Base-by-base conservation (phyloP, 2,329 filamentous ascomycete species). In the Raffaelea albimanens region DNA sequence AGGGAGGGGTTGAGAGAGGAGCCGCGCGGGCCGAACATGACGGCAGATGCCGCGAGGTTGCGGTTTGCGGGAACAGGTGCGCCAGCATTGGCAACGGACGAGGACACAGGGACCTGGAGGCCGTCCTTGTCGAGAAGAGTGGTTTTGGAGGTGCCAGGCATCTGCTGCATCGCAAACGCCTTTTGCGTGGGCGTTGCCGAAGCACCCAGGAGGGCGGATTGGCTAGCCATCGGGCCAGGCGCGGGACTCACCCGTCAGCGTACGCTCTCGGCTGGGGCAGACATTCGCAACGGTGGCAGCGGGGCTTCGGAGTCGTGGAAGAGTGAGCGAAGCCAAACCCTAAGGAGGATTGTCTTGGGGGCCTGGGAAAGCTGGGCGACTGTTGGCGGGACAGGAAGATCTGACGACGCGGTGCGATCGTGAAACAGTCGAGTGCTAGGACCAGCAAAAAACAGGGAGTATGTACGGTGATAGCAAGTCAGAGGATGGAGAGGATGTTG, bases 1-100 rank as follows among this genome's bases (percentile, higher is more conserved):
- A n/a, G n/a, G 43, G 85, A 87, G 53, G 85, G 79, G 52, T 82
- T 83, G 59, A 89, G 74, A 43, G 85, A 87, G 53, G 80, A 74
- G 46, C 76, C 79, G 46, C 85, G 79, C 18, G 82, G 77, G 43
- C 75, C 79, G 62, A 80, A 85, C 48, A 79, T 82, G 57, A 80
- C 72, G 59, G 63, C 67, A 3, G 76, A 76, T 29, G 72, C 67
- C 23, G 75, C 70, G 16, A 74, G 57, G 53, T 70, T 75, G 51
- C 77, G 72, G 44, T 48, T 46, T 31, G 40, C 38, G 25, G 57
- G 52, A 9, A 46, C 40, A 1, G 45, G 39, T 8, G 43, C 16
- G 39, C 60, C 55, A 42, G 60, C 61, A 53, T 68, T 69, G 63
- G 70, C 73, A 52, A 66, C 56, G 21, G 61, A 50, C 56, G 57